These are phyloP conservation scores for Colletotrichum eleusines DNA, from an alignment of 2,329 filamentous ascomycete species.

Conservation along the genomic window DNA sequence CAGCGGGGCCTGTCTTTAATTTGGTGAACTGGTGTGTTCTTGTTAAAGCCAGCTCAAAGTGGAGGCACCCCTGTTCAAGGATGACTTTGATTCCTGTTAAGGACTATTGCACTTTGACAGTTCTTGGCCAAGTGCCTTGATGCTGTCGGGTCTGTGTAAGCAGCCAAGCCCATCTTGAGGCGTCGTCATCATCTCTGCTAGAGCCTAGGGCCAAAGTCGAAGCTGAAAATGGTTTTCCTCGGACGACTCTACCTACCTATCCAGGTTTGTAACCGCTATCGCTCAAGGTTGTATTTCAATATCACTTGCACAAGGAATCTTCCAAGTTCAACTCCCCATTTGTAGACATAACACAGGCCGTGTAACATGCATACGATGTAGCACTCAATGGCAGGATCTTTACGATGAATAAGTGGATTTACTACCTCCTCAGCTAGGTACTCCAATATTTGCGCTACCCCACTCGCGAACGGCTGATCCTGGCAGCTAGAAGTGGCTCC, in stretches of 20 bases:
- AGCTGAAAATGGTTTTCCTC: neutral
- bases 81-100: too few species aligned
- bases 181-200: neutral
- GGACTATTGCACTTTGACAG: too few species aligned
- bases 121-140: neutral
- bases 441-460: too few species aligned
- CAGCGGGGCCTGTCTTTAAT: neutral
- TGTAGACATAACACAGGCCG: accelerated
- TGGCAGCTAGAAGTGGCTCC: neutral
- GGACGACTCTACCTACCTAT: neutral
- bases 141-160: neutral
- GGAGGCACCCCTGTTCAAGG: too few species aligned
- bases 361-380: neutral
- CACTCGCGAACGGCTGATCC: too few species aligned
- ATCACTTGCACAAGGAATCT: neutral
- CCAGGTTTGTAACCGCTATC: neutral
- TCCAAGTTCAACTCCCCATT: neutral
- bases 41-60: too few species aligned
- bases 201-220: neutral
- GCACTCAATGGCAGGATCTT: too few species aligned
- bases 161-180: neutral
- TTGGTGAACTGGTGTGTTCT: neutral
- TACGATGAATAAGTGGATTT: too few species aligned
- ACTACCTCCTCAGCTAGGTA: too few species aligned
- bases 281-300: neutral